These are phyloP conservation scores for Aspergillus glaucus DNA, from an alignment of 2,329 filamentous ascomycete species.

Conservation along the genomic window DNA sequence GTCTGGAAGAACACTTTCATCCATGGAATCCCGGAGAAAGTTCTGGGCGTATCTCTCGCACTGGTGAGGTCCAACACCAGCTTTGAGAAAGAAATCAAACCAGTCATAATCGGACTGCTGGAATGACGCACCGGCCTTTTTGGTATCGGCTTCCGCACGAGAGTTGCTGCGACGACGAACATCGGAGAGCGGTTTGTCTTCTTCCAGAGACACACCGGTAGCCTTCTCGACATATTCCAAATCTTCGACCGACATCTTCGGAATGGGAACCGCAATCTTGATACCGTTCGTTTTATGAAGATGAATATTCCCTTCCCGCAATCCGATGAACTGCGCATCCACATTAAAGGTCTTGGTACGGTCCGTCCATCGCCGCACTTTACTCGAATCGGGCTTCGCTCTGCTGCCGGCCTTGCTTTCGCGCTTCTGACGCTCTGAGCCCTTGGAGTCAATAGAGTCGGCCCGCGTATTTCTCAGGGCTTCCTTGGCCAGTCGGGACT, in stretches of 20 bases:
- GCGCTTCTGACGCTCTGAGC: constrained; percentile 64
- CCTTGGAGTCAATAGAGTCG: constrained; percentile 50
- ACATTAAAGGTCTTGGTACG: constrained; percentile 94
- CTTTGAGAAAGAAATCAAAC: constrained; percentile 96
- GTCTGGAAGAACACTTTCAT: constrained; percentile 84
- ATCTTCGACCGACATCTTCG: constrained; percentile 93
- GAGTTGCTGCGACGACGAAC: constrained; percentile 52
- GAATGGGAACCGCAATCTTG: constrained; percentile 91
- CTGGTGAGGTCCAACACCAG: constrained; percentile 83
- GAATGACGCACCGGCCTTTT: constrained; percentile 36
- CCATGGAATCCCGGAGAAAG: constrained; percentile 89
- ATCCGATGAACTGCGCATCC: constrained; percentile 89
- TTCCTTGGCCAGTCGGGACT: constrained; percentile 76
- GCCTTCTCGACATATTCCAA: constrained; percentile 86
- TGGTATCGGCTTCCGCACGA: constrained; percentile 26
- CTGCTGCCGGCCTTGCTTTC: constrained; percentile 64
- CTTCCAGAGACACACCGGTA: constrained; percentile 80
- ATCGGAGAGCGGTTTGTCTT: constrained; percentile 87
- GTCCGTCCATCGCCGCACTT: constrained; percentile 90
- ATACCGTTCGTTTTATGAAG: constrained; percentile 96
- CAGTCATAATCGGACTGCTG: constrained; percentile 71
- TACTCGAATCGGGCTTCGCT: constrained; percentile 73
- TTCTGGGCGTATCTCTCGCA: constrained; percentile 92
- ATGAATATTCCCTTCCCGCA: constrained; percentile 95
- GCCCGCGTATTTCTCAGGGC: constrained; percentile 61